These are phyloP conservation scores for Phascolomyces articulosus DNA, from an alignment of 371 early-diverging fungal species.

Conservation along the genomic window DNA sequence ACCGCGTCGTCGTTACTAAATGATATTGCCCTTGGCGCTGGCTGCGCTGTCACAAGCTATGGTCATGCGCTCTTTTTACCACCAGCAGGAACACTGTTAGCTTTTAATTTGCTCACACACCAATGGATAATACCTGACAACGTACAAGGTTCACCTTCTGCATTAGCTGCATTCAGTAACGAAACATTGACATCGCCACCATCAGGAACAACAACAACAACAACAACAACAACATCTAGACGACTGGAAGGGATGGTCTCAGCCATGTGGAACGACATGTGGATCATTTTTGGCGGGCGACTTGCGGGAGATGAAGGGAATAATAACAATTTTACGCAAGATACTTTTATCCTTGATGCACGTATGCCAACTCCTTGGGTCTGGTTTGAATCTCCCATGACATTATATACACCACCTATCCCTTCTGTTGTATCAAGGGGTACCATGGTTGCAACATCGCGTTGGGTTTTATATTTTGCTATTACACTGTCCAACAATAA, in stretches of 20 bases:
- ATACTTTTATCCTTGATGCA: slow-evolving; percentile 15
- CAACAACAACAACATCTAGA: neutral
- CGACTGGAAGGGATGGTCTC: neutral
- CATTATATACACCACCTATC: slow-evolving; percentile 4
- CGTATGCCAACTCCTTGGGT: slow-evolving; percentile 4
- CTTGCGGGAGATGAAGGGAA: neutral
- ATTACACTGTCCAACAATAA: neutral
- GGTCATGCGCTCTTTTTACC: slow-evolving; percentile 19
- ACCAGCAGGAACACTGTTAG: neutral
- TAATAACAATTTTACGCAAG: neutral
- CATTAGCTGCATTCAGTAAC: slow-evolving; percentile 4
- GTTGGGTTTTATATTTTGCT: slow-evolving; percentile 16
- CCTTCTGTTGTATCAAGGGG: neutral
- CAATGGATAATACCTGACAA: neutral
- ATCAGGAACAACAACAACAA: too few relatives aligned
- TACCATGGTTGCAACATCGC: slow-evolving; percentile 11
- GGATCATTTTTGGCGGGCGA: slow-evolving; percentile 8
- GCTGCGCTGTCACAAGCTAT: slow-evolving; percentile 24
- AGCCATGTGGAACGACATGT: slow-evolving; percentile 17
- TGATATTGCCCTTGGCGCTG: slow-evolving; percentile 9
- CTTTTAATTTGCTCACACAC: slow-evolving; percentile 6
- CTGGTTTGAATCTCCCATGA: slow-evolving; percentile 12
- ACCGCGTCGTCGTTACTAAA: neutral
- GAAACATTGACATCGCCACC: too few relatives aligned
- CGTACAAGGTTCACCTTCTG: neutral